phyloP scores from a whole-genome alignment of 305 asterid species.

The Plantago rigida region DNA sequence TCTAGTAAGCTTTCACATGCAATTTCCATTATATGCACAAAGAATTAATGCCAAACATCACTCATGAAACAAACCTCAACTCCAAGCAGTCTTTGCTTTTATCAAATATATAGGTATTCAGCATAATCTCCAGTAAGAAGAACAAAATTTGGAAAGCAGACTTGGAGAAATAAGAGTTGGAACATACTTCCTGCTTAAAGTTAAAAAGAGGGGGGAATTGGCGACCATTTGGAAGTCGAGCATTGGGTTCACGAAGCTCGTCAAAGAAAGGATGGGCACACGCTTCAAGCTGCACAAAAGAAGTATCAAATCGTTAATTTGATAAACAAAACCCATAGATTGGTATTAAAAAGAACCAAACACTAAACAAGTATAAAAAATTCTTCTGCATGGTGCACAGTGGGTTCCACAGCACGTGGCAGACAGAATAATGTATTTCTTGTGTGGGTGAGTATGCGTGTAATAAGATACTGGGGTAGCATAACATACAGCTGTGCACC shows the following conservation, averaged over 20 bases:
- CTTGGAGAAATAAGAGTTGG: neutral
- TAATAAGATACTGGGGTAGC: too few species aligned
- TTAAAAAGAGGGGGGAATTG: slow-evolving; percentile 80
- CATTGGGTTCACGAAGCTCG: slow-evolving; percentile 85
- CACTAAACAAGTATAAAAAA: slow-evolving; percentile 9
- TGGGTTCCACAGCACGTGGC: too few species aligned
- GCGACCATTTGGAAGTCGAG: slow-evolving; percentile 79
- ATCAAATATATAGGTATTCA: neutral
- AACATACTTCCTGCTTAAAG: slow-evolving; percentile 80
- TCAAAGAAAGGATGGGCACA: slow-evolving; percentile 95
- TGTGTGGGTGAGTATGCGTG: too few species aligned
- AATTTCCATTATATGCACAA: neutral
- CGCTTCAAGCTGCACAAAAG: slow-evolving; percentile 70
- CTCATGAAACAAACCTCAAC: too few species aligned
- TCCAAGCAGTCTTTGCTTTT: neutral
- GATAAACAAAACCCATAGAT: neutral
- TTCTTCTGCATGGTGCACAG: slow-evolving; percentile 4
- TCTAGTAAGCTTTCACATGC: neutral
- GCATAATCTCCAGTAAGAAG: slow-evolving; percentile 18
- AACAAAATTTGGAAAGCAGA: slow-evolving; percentile 8
- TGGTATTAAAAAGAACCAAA: neutral
- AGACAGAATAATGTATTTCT: too few species aligned
- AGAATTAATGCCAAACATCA: neutral
- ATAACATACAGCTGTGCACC: slow-evolving; percentile 75
- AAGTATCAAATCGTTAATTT: neutral